Base-by-base conservation (phyloP, 1,284 basidiomycete genomes). In the Apiotrichum laibachii region DNA sequence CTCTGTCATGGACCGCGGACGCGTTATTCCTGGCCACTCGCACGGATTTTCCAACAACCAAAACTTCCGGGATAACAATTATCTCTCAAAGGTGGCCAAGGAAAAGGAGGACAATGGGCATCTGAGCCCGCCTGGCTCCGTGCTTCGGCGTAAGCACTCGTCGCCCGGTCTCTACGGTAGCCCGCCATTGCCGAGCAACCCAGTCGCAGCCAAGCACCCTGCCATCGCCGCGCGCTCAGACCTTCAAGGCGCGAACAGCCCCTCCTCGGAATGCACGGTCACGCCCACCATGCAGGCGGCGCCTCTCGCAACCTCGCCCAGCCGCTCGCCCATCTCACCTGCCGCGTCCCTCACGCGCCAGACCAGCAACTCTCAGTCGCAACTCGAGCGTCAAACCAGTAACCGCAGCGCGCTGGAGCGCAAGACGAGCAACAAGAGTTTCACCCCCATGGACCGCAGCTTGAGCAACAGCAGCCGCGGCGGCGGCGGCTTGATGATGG, bases 1-100 rank as follows among this genome's bases (percentile, higher is more conserved):
- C 43, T 44, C 43, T 19, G 60, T 44, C 22, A 34, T 51, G 50
- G 50, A 44, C 51, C 51, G 49, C 2, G 31, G 45, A 15, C 47
- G 37, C 19, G 45, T 39, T 5, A 35, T 50, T 15, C 48, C 49
- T 10, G 49, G 49, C 34, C 70, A 67, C 52, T 74, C 72, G 16
- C 72, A 75, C 54, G 75, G 73, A 9, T 75, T 76, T 57, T 69
- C 72, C 18, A 68, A 71, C 13, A 64, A 66, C 31, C 60, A 64
- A 31, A 56, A 60, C n/a, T 63, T 72, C 59, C 60, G 72, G 34
- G 75, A 76, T 46, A 67, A 62, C 48, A 70, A 72, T 42, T 73
- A 75, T 48, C 64, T 76, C 5, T 57, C 71, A 13, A 59, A 57
- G 37, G 63, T 70, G 19, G 68, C 70, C 48, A 73, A 71, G 57